Percentiles rank a stretch among this genome's conserved stretches.
These are phyloP conservation scores for Primulina eburnea DNA, from an alignment of 257 asterid genomes.

Conservation along the genomic window DNA sequence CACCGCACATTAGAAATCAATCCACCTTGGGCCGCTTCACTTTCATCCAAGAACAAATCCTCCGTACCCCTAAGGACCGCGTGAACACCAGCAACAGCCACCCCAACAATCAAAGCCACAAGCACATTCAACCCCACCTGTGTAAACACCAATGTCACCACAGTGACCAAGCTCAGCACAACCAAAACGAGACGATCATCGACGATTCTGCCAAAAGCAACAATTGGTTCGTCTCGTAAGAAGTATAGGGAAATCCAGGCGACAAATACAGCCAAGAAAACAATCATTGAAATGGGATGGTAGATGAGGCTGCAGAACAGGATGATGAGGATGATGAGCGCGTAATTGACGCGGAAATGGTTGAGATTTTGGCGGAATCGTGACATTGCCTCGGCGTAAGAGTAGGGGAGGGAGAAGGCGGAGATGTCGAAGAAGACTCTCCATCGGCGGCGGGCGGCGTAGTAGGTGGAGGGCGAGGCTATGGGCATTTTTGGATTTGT, in stretches of 20 bases:
- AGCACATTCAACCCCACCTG: constrained; percentile 67
- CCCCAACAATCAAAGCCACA: constrained; percentile 60
- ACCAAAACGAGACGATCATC: constrained; percentile 63
- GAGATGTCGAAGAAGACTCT: constrained; percentile 45
- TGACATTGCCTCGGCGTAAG: constrained; percentile 55
- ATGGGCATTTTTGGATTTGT: constrained; percentile 29
- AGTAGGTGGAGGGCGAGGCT: constrained; percentile 32
- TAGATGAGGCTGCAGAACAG: constrained; percentile 76
- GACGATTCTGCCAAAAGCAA: constrained; percentile 37
- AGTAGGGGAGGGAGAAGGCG: constrained; percentile 51
- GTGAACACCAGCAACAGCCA: constrained; percentile 50
- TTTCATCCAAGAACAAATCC: constrained; percentile 76
- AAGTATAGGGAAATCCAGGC: constrained; percentile 64
- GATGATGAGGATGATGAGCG: constrained; percentile 47
- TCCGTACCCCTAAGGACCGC: constrained; percentile 60
- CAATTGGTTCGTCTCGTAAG: constrained; percentile 57
- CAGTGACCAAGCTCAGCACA: constrained; percentile 54
- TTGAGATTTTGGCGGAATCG: constrained; percentile 64
- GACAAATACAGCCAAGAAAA: constrained; percentile 43
- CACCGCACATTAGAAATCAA: constrained; percentile 67
- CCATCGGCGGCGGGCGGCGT: constrained; percentile 75
- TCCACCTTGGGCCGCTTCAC: constrained; percentile 69
- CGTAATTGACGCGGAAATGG: constrained; percentile 82
- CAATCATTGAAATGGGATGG: constrained; percentile 84
- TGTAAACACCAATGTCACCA: constrained; percentile 61